Conservation (phyloP, 345 rosid species). For the Linum lewisii region DNA sequence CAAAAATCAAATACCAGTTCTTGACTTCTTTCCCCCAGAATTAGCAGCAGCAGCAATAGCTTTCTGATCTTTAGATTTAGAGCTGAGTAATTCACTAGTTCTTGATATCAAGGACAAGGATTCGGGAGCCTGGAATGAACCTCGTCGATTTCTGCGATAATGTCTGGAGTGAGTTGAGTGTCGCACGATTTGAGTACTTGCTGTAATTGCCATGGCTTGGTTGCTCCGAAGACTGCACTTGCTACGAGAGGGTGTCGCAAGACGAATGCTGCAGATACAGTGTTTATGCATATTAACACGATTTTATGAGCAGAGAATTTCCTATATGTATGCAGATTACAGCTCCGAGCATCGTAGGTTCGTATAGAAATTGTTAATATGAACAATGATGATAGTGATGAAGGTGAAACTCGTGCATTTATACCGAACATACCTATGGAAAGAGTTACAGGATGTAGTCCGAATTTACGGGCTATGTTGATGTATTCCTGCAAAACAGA, state of each 20-base stretch:
- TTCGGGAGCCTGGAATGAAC: conserved; percentile 39
- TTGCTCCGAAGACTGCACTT: conserved; percentile 42
- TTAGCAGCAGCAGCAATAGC: too few relatives aligned
- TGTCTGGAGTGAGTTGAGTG: conserved; percentile 29
- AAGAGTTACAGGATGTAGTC: conserved; percentile 42
- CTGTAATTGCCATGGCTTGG: conserved; percentile 40
- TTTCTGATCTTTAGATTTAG: too few relatives aligned
- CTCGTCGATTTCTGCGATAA: conserved; percentile 29
- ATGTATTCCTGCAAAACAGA: conserved; percentile 34
- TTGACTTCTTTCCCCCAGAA: too few relatives aligned
- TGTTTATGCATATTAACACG: neutral
- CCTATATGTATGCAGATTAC: neutral
- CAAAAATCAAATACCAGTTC: too few relatives aligned
- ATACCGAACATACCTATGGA: conserved; percentile 35
- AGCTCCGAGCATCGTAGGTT: neutral
- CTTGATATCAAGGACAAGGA: conserved; percentile 41
- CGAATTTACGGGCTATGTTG: conserved; percentile 28
- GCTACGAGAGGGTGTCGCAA: conserved; percentile 44
- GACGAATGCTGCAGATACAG: conserved; percentile 29
- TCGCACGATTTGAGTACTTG: conserved; percentile 32
- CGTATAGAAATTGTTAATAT: neutral
- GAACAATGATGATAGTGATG: neutral
- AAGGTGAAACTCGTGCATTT: neutral
- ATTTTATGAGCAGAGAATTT: neutral
- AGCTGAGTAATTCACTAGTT: too few relatives aligned